Percentiles rank a stretch among this genome's conserved stretches.
Evolutionary conservation across 225 moss, liverwort and hornwort species (phyloP).

Genomic region (Ulota crispa): DNA sequence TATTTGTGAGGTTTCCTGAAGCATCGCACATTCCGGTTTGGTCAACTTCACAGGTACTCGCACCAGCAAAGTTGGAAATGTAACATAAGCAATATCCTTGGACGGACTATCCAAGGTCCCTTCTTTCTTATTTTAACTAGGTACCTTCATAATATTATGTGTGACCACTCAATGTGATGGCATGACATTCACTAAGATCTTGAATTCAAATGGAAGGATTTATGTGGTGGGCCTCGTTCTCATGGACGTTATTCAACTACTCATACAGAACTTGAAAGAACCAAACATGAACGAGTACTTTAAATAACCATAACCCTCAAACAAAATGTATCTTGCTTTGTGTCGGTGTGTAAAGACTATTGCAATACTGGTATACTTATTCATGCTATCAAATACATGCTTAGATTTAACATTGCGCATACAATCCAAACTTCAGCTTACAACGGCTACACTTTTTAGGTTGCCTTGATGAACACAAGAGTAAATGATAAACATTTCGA

Average conservation of each 20-base stretch:
- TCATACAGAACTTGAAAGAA: background rate
- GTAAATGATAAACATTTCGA: background rate
- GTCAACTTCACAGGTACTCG: background rate
- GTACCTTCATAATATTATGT: background rate
- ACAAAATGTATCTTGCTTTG: background rate
- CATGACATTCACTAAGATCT: background rate
- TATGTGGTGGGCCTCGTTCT: background rate
- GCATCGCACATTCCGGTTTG: background rate
- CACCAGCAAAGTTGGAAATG: background rate
- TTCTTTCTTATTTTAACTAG: background rate
- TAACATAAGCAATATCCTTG: background rate
- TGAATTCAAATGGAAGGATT: background rate
- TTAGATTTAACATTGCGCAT: background rate
- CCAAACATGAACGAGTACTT: too few species aligned
- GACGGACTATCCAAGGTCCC: too few species aligned
- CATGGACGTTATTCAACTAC: too few species aligned
- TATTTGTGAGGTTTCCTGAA: conserved; percentile 40
- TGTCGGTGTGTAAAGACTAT: background rate
- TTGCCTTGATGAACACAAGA: background rate
- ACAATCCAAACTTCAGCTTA: background rate
- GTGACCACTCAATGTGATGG: background rate
- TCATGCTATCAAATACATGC: background rate
- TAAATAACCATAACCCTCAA: too few species aligned
- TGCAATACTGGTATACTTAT: background rate
- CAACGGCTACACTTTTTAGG: background rate